phyloP scores from a whole-genome alignment of 345 rosid species.

The Heritiera littoralis region DNA sequence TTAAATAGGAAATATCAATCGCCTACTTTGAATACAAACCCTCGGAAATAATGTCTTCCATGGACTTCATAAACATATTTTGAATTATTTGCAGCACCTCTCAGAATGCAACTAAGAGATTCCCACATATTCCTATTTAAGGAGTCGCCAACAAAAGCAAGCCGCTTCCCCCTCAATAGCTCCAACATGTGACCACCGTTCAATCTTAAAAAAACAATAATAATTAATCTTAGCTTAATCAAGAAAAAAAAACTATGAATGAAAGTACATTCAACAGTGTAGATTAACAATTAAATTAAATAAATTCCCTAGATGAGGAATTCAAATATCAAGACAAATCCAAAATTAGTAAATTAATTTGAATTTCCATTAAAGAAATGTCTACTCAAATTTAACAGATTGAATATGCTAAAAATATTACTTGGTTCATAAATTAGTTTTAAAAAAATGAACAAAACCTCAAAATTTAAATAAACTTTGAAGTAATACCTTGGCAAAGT shows the following conservation, averaged over 20 bases:
- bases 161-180: constrained; percentile 79
- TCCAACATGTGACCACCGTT: constrained; percentile 62
- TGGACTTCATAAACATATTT: constrained; percentile 72
- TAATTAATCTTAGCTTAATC: background rate
- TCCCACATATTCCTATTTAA: constrained; percentile 98
- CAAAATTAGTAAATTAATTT: background rate
- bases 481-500: constrained; percentile 64
- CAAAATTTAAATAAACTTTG: background rate
- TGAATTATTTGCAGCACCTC: constrained; percentile 55
- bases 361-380: background rate
- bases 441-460: background rate
- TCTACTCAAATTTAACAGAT: background rate
- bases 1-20: background rate
- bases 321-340: background rate
- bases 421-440: too few species aligned
- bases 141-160: constrained; percentile 92
- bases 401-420: background rate
- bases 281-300: background rate
- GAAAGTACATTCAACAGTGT: too few species aligned
- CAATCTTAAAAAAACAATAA: constrained; percentile 44
- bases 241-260: background rate
- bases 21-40: constrained; percentile 78
- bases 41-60: constrained; percentile 72
- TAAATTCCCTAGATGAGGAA: background rate
- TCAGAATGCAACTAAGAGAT: constrained; percentile 85